phyloP scores from a whole-genome alignment of 345 rosid species.

The Angophora floribunda region DNA sequence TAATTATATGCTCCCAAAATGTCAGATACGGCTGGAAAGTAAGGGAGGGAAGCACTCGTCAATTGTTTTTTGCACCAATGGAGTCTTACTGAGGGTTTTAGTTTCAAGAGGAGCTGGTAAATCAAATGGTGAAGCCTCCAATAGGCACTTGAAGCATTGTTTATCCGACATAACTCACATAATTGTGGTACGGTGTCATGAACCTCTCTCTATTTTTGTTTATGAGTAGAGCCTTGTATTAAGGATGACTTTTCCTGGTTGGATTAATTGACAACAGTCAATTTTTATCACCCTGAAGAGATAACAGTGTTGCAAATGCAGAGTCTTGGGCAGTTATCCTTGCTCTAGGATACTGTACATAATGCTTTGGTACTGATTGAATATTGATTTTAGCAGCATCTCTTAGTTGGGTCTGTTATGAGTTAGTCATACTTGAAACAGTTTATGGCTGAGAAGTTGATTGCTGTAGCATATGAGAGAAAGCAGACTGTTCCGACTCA shows the following conservation, averaged over 20 bases:
- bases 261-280: not conserved
- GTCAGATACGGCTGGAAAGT: conserved; percentile 82
- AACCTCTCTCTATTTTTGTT: not conserved
- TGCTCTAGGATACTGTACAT: not conserved
- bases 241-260: not conserved
- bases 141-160: conserved; percentile 10
- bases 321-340: not conserved
- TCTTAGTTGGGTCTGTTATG: not conserved
- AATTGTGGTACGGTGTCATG: conserved; percentile 60
- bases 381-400: not conserved
- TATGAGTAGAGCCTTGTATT: not conserved
- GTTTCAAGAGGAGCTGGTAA: conserved; percentile 41
- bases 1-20: not conserved
- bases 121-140: conserved; percentile 13
- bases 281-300: not conserved
- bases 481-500: not conserved
- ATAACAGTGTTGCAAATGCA: not conserved
- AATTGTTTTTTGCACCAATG: conserved; percentile 92
- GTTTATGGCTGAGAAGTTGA: not conserved
- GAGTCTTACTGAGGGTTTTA: conserved; percentile 73
- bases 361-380: not conserved
- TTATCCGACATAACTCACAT: conserved; percentile 76
- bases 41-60: conserved; percentile 86
- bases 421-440: not conserved
- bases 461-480: not conserved